Evolutionary conservation across 352 stramenopile species (phyloP).

Genomic region (Globisporangium perplexum): DNA sequence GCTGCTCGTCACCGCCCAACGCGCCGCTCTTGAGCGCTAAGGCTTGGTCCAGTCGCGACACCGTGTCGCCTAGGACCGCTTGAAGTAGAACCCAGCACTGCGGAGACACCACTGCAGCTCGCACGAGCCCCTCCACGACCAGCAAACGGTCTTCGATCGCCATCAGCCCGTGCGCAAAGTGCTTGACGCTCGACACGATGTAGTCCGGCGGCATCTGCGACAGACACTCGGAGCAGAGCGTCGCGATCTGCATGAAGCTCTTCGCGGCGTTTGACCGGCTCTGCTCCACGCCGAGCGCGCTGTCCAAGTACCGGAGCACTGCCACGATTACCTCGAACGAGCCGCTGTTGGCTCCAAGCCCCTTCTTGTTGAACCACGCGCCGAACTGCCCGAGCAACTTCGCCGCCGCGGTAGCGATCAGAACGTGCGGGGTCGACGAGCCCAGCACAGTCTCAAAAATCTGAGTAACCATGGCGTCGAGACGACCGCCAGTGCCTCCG

Average conservation of each 20-base stretch:
- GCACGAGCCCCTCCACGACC: slow-evolving; percentile 61
- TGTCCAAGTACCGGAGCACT: slow-evolving; percentile 54
- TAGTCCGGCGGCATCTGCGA: slow-evolving; percentile 35
- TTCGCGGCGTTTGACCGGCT: slow-evolving; percentile 47
- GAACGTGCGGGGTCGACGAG: slow-evolving; percentile 21
- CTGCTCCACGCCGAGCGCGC: slow-evolving; percentile 23
- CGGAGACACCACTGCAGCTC: slow-evolving; percentile 33
- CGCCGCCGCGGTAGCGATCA: slow-evolving; percentile 40
- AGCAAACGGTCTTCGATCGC: slow-evolving; percentile 48
- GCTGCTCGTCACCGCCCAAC: slow-evolving; percentile 9
- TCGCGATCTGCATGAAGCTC: slow-evolving; percentile 73
- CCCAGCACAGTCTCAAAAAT: slow-evolving; percentile 36
- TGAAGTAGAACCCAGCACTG: slow-evolving; percentile 52
- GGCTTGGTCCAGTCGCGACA: slow-evolving; percentile 43
- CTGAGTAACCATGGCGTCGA: slow-evolving; percentile 43
- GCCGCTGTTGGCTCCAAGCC: slow-evolving; percentile 19
- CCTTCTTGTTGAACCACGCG: slow-evolving; percentile 46
- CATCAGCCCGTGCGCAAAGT: slow-evolving; percentile 35
- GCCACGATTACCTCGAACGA: slow-evolving; percentile 35
- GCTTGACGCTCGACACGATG: slow-evolving; percentile 34
- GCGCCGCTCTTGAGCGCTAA: slow-evolving; percentile 11
- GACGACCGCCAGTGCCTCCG: slow-evolving; percentile 3
- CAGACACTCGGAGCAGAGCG: slow-evolving; percentile 37
- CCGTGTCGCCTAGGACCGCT: slow-evolving; percentile 34
- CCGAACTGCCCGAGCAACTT: slow-evolving; percentile 56